Evolutionary conservation across 176 grass and related monocot species (phyloP).

Genomic region (Panicum miliaceum): DNA sequence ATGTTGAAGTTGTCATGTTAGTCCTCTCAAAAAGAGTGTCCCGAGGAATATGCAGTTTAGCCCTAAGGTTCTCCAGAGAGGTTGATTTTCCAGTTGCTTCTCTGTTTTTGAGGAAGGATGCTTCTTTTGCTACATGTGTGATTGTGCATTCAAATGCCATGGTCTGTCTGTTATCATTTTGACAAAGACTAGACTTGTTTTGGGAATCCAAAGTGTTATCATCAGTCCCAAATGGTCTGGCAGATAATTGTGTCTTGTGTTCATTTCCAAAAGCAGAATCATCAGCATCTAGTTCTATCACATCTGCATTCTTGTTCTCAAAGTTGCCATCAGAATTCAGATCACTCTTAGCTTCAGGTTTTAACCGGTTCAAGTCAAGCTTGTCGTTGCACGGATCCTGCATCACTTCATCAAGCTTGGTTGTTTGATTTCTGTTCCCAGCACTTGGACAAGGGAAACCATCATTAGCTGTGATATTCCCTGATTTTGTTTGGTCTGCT

Average conservation of each 20-base stretch:
- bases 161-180: conserved; percentile 28
- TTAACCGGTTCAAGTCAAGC: neutral
- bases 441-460: conserved; percentile 1
- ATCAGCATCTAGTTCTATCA: conserved; percentile 51
- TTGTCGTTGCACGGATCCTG: conserved; percentile 17
- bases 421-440: conserved; percentile 29
- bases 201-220: conserved; percentile 1
- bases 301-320: conserved; percentile 12
- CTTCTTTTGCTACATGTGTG: conserved; percentile 21
- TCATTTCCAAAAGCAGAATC: conserved; percentile 23
- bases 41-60: conserved; percentile 32
- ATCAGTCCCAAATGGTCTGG: conserved; percentile 31
- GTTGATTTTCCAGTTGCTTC: conserved; percentile 21
- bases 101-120: conserved; percentile 19
- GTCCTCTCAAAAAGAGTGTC: conserved; percentile 21
- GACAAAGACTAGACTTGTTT: conserved; percentile 5
- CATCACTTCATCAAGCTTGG: conserved; percentile 27
- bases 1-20: conserved; percentile 41
- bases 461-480: conserved; percentile 20
- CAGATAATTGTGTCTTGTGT: conserved; percentile 9
- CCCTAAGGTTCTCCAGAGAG: conserved; percentile 31
- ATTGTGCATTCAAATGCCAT: conserved; percentile 7
- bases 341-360: conserved; percentile 18
- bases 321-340: conserved; percentile 28
- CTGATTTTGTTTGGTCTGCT: conserved; percentile 50